Conservation (phyloP, 1,139 yeast genomes). For the Suhomyces yuchorum region DNA sequence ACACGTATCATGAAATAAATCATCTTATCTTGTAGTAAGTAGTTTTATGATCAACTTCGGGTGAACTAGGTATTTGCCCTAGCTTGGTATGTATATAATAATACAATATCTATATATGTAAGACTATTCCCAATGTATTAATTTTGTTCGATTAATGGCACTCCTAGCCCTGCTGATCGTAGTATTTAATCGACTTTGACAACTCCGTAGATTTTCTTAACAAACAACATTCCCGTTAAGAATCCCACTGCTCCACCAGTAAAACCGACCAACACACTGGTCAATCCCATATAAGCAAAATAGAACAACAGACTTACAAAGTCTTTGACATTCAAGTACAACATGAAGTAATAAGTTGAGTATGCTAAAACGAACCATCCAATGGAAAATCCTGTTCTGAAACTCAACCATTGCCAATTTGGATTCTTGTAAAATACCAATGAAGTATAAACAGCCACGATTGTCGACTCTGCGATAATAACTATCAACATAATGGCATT, state of each 20-base stretch:
- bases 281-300: slow-evolving; percentile 69
- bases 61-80: background rate
- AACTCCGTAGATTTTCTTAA: slow-evolving; percentile 58
- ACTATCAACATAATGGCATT: slow-evolving; percentile 61
- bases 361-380: slow-evolving; percentile 71
- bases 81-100: background rate
- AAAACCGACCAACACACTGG: slow-evolving; percentile 63
- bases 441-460: slow-evolving; percentile 67
- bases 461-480: slow-evolving; percentile 72
- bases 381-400: slow-evolving; percentile 69
- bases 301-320: slow-evolving; percentile 70
- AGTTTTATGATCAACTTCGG: background rate
- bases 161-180: background rate
- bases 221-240: slow-evolving; percentile 61
- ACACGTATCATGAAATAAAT: slow-evolving; percentile 13
- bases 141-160: background rate
- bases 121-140: background rate
- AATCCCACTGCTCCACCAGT: slow-evolving; percentile 80
- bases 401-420: slow-evolving; percentile 85
- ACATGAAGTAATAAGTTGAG: slow-evolving; percentile 66
- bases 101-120: slow-evolving; percentile 2
- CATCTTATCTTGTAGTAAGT: background rate
- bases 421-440: slow-evolving; percentile 61
- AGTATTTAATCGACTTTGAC: slow-evolving; percentile 53
- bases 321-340: slow-evolving; percentile 59